phyloP scores from a whole-genome alignment of 306 rosid genomes.

The Vigna angularis region DNA sequence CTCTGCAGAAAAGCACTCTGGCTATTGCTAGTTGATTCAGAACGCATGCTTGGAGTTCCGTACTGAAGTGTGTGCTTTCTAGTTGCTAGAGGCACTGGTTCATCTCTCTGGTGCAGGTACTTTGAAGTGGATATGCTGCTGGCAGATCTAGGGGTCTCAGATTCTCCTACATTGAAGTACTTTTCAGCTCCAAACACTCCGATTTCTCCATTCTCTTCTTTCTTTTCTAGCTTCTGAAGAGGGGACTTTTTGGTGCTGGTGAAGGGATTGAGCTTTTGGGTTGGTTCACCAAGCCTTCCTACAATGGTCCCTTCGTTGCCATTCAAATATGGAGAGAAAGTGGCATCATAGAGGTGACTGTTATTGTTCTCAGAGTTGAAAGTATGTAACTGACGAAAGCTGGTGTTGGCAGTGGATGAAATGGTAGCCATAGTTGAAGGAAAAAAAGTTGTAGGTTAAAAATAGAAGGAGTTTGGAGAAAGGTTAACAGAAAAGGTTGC shows the following conservation, averaged over 20 bases:
- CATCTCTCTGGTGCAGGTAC: slow-evolving; percentile 44
- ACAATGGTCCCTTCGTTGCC: slow-evolving; percentile 41
- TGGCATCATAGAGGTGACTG: slow-evolving; percentile 42
- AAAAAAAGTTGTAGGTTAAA: slow-evolving; percentile 27
- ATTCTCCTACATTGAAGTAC: slow-evolving; percentile 75
- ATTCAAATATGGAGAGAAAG: slow-evolving; percentile 54
- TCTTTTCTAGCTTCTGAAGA: slow-evolving; percentile 39
- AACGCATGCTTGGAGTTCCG: slow-evolving; percentile 72
- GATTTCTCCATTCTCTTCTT: slow-evolving; percentile 72
- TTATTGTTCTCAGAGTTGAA: slow-evolving; percentile 38
- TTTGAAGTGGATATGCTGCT: slow-evolving; percentile 44
- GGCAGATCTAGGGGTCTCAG: slow-evolving; percentile 48
- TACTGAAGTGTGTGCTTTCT: slow-evolving; percentile 48
- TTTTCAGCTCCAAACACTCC: slow-evolving; percentile 92
- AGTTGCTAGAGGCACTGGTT: slow-evolving; percentile 25
- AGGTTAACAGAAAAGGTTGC: slow-evolving; percentile 35
- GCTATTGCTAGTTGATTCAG: slow-evolving; percentile 85
- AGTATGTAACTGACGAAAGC: slow-evolving; percentile 47
- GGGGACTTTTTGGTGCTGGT: slow-evolving; percentile 9
- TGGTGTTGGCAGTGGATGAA: slow-evolving; percentile 49
- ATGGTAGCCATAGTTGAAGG: slow-evolving; percentile 52
- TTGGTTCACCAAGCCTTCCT: slow-evolving; percentile 43
- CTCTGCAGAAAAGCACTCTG: slow-evolving; percentile 58
- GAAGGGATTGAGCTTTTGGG: slow-evolving; percentile 36
- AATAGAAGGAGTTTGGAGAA: background rate